Evolutionary conservation across 2,329 filamentous ascomycete species (phyloP), one percentile per base, ranked within the genome.

Genomic region (Geosmithia morbida): DNA sequence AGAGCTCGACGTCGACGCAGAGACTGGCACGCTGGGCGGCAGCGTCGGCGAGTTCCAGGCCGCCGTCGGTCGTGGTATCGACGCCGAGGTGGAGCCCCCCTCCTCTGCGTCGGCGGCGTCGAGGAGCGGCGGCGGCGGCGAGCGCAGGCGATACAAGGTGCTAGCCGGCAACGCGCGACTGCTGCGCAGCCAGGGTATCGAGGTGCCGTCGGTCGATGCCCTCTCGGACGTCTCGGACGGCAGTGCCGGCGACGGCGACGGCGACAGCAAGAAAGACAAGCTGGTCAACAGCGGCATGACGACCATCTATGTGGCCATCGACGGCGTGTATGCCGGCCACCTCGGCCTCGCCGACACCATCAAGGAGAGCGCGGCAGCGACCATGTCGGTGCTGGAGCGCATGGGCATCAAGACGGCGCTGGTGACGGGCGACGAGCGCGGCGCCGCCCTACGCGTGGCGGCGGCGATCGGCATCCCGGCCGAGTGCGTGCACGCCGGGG

Each of bases 361-460:
- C 64, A 98, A 98, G 63, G 79, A 86, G 10, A 87, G 85, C 19
- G 89, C 92, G 1, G 76, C 79, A 5, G 87, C 87, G 10, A 77
- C 87, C 8, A 82, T 98, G 50, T 70, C 83, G 8, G 89, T 90
- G 3, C 76, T 98, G 41, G 80, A 85, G 60, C 79, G 77, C 51
- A 87, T 97, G 78, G 83, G 85, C 19, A 83, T 97, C 63, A 83
- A 83, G 55, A 87, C 86, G 11, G 87, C 88, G 44, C 88, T 98
- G 54, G 87, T 98, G 10, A 98, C 92, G 0, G 92, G 92, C 49
- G 92, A 98, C 65, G 88, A 94, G 56, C 77, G 77, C 40, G 79
- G 84, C 29, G 90, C 92, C 1, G 92, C 92, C 0, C 66, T 88
- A 1, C 83, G 87, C 14, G 88, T 97, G 39, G 92, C 90, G 2